These are phyloP conservation scores for Stropharia rugosoannulata DNA, from an alignment of 768 basidiomycete genomes.

Conservation along the genomic window DNA sequence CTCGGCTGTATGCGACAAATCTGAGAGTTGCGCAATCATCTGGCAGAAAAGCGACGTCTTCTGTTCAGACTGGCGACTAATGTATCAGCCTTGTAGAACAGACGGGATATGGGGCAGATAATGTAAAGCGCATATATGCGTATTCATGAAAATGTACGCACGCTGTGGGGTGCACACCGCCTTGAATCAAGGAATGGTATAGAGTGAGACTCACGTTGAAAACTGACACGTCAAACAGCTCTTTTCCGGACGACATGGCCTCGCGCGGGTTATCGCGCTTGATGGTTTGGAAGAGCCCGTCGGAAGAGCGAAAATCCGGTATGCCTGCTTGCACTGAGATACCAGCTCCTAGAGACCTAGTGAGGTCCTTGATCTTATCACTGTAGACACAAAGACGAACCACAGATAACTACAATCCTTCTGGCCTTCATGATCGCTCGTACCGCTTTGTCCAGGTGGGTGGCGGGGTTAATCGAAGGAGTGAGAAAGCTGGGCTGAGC, in stretches of 20 bases:
- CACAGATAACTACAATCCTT: constrained; percentile 84
- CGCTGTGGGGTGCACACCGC: not conserved
- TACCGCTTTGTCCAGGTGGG: constrained; percentile 53
- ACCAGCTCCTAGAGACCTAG: constrained; percentile 64
- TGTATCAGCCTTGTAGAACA: constrained; percentile 7
- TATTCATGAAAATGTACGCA: not conserved
- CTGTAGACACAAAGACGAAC: constrained; percentile 40
- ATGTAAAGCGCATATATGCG: not conserved
- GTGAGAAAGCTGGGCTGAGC: constrained; percentile 56
- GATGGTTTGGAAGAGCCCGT: constrained; percentile 76
- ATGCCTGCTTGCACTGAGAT: constrained; percentile 88
- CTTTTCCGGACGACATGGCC: constrained; percentile 71
- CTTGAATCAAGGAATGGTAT: not conserved
- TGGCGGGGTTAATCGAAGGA: constrained; percentile 39
- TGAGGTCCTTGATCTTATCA: constrained; percentile 9
- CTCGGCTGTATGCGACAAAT: constrained; percentile 64
- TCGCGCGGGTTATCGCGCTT: constrained; percentile 79
- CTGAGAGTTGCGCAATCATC: constrained; percentile 85
- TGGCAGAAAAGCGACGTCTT: constrained; percentile 80
- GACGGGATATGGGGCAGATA: not conserved
- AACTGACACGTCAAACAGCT: constrained; percentile 88
- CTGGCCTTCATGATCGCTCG: constrained; percentile 76
- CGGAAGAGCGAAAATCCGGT: constrained; percentile 84
- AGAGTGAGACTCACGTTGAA: constrained; percentile 61
- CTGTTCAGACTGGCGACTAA: constrained; percentile 57